Evolutionary conservation across 2,329 filamentous ascomycete species (phyloP).

Genomic region (Colletotrichum spaethianum): DNA sequence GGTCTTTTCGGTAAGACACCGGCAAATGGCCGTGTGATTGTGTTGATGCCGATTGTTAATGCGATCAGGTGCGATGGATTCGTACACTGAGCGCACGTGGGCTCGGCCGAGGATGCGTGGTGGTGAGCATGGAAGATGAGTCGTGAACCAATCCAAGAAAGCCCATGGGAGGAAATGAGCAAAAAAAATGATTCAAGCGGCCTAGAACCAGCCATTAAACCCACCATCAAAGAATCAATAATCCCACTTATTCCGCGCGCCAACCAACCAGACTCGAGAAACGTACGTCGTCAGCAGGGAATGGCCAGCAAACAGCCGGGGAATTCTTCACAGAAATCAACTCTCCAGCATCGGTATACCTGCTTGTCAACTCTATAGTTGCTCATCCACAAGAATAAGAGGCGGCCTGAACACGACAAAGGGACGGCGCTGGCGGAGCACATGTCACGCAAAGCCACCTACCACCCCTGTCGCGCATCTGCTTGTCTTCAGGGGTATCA

Average conservation of each 20-base stretch:
- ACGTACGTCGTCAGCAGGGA: neutral
- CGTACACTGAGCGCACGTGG: neutral
- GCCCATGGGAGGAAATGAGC: neutral
- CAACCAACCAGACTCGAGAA: neutral
- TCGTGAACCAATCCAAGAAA: neutral
- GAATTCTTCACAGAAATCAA: neutral
- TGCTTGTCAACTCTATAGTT: neutral
- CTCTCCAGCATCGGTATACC: neutral
- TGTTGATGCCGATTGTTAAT: neutral
- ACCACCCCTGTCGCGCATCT: conserved; percentile 9
- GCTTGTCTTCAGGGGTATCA: conserved; percentile 19
- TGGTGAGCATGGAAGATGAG: conserved; percentile 6
- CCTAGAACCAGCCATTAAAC: neutral
- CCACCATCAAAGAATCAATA: too few relatives aligned
- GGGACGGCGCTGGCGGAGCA: conserved; percentile 20
- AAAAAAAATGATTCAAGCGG: neutral
- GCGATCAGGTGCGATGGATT: neutral
- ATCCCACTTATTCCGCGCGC: neutral
- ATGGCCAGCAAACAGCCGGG: neutral
- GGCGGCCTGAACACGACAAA: conserved; percentile 34
- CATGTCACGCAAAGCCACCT: neutral
- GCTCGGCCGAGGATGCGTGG: too few relatives aligned
- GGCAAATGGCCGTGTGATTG: neutral
- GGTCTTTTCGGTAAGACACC: neutral
- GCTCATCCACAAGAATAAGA: conserved; percentile 15